Percentiles rank a stretch among this genome's conserved stretches.
Evolutionary conservation across 352 stramenopile species (phyloP).

Genomic region (Phytophthora nicotianae): DNA sequence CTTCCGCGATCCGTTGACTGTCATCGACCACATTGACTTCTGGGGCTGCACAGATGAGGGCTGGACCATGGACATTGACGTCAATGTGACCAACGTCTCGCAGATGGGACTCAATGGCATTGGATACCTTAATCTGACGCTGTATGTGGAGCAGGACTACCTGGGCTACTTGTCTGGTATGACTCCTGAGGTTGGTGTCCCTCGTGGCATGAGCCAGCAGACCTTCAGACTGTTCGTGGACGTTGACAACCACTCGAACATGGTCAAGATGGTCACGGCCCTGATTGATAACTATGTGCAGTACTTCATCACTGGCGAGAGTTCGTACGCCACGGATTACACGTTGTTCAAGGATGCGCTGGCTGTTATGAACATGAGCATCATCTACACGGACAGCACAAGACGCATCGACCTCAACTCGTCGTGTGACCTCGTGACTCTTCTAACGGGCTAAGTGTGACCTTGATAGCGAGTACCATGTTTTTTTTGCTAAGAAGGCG

Average conservation of each 20-base stretch:
- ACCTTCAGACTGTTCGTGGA: conserved; percentile 40
- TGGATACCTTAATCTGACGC: conserved; percentile 66
- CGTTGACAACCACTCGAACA: conserved; percentile 21
- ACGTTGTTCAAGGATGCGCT: conserved; percentile 50
- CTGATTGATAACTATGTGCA: conserved; percentile 47
- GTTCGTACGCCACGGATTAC: conserved; percentile 42
- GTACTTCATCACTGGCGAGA: conserved; percentile 61
- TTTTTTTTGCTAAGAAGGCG: conserved; percentile 29
- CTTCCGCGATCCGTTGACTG: conserved; percentile 49
- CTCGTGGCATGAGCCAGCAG: conserved; percentile 44
- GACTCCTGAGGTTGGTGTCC: conserved; percentile 45
- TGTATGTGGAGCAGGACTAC: conserved; percentile 66
- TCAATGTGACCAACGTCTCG: conserved; percentile 59
- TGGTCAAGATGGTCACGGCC: conserved; percentile 52
- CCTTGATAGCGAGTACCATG: not conserved
- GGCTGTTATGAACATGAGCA: conserved; percentile 54
- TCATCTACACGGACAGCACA: conserved; percentile 56
- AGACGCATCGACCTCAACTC: conserved; percentile 38
- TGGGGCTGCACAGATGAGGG: conserved; percentile 40
- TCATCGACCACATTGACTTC: conserved; percentile 66
- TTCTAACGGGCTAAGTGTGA: conserved; percentile 22
- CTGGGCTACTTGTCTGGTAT: conserved; percentile 57
- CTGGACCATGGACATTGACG: conserved; percentile 59
- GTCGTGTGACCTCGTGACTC: conserved; percentile 34
- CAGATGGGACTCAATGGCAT: conserved; percentile 62